Conservation (phyloP, 2,329 filamentous ascomycete species). For the Phialophora expanda region DNA sequence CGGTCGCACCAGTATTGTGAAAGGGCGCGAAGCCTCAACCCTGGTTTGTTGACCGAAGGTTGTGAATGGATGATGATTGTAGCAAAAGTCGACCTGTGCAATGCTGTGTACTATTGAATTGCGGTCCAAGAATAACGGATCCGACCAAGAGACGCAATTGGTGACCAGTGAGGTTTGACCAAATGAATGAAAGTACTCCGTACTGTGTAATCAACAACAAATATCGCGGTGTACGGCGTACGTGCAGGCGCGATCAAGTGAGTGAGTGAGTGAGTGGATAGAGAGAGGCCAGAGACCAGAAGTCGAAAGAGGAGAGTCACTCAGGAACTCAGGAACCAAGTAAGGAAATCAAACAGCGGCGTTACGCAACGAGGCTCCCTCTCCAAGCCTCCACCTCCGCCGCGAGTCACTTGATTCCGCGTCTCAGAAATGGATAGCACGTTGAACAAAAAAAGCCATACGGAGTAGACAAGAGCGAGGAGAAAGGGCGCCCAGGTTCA, state of each 20-base stretch:
- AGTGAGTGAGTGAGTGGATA: background rate
- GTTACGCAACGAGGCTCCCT: background rate
- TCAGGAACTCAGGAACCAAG: background rate
- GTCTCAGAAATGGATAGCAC: background rate
- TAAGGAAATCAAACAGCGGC: background rate
- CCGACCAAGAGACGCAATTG: background rate
- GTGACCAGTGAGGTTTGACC: background rate
- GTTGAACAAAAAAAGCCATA: background rate
- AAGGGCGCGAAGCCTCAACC: background rate
- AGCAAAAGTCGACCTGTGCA: background rate
- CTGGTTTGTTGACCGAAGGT: background rate
- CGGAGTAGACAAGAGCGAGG: background rate
- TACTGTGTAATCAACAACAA: background rate
- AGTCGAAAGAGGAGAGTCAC: background rate
- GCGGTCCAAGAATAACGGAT: background rate
- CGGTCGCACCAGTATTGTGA: background rate
- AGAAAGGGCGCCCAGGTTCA: background rate
- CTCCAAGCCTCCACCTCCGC: background rate
- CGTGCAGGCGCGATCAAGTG: background rate
- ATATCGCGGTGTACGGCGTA: background rate
- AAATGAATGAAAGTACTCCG: background rate
- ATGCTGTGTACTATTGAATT: background rate
- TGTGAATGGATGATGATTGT: background rate
- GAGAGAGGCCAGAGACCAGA: too few relatives aligned
- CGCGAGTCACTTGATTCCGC: background rate